Evolutionary conservation across 768 basidiomycete species (phyloP).

Genomic region (Trichaptum fuscoviolaceum): DNA sequence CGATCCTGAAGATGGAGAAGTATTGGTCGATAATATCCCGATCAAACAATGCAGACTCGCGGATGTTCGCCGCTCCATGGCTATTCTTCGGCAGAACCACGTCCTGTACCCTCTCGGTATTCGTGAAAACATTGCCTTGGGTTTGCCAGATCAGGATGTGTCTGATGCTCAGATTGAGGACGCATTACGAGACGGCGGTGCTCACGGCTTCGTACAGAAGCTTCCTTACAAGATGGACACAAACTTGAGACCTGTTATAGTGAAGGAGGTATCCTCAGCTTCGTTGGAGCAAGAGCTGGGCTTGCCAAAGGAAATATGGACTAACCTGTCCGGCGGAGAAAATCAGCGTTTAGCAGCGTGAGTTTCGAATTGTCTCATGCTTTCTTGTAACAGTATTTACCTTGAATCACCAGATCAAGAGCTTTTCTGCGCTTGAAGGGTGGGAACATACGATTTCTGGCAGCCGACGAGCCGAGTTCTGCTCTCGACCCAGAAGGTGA

Average conservation of each 20-base stretch:
- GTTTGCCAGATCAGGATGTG: constrained; percentile 25
- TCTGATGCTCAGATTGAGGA: constrained; percentile 16
- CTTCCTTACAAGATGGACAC: background rate
- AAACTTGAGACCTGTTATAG: background rate
- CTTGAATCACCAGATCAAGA: constrained; percentile 23
- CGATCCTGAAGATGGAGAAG: constrained; percentile 29
- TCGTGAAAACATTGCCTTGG: constrained; percentile 32
- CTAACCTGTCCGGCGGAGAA: constrained; percentile 19
- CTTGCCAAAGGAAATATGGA: background rate
- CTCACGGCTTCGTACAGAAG: background rate
- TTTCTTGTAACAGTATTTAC: background rate
- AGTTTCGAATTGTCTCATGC: background rate
- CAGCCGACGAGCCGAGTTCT: constrained; percentile 22
- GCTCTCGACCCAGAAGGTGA: constrained; percentile 22
- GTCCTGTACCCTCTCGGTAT: constrained; percentile 32
- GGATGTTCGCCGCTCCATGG: constrained; percentile 33
- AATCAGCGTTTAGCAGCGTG: constrained; percentile 18
- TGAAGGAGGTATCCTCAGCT: background rate
- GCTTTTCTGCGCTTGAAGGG: constrained; percentile 35
- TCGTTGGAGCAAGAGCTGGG: background rate
- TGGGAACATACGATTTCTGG: constrained; percentile 16
- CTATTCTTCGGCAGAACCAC: constrained; percentile 39
- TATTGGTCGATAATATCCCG: constrained; percentile 33
- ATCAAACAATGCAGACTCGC: constrained; percentile 25
- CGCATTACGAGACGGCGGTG: constrained; percentile 15